Evolutionary conservation across 768 basidiomycete species (phyloP), one percentile per base, ranked within the genome.

Genomic region (Lactifluus volemus): DNA sequence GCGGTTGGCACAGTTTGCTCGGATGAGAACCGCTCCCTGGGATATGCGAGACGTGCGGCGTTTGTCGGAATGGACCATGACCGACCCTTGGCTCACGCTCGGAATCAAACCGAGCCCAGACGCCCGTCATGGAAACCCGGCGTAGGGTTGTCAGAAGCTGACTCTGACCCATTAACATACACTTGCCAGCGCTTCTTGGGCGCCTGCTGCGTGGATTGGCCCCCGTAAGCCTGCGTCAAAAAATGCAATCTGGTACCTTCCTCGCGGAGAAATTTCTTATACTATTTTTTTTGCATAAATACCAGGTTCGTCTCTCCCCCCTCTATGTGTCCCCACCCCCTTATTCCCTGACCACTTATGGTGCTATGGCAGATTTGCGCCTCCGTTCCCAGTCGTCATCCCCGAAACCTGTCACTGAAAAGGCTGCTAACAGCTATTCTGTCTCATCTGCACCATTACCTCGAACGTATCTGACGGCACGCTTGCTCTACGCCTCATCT

Each of bases 241-340:
- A 62, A 62, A 42, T 56, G 32, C 55, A 54, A 63, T 21, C 52
- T 51, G 25, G 51, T 61, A 62, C 59, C 53, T 62, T 61, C 63
- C 49, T 55, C 19, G 32, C 56, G 53, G 64, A 15, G 57, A 44
- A 58, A 63, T 65, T 65, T 63, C 61, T 54, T 45, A 62, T 60
- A 44, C 53, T 42, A 53, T 63, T 56, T 63, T 61, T 63, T 59
- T 60, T n/a, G 55, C 61, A 65, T 65, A 65, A 65, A 65, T 60
- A 65, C 59, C 64, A 63, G 30, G 57, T 63, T 63, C 58, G 39
- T 48, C 42, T 53, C 55, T 21, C 47, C 51, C 47, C 56, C 25
- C 30, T 41, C 44, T 49, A 34, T 57, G 29, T 11, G 19, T 21
- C 50, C 38, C 41, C 44, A 30, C 5, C 39, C 59, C 42, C 48